Conservation (phyloP, 306 rosid species). For the Malus orientalis region DNA sequence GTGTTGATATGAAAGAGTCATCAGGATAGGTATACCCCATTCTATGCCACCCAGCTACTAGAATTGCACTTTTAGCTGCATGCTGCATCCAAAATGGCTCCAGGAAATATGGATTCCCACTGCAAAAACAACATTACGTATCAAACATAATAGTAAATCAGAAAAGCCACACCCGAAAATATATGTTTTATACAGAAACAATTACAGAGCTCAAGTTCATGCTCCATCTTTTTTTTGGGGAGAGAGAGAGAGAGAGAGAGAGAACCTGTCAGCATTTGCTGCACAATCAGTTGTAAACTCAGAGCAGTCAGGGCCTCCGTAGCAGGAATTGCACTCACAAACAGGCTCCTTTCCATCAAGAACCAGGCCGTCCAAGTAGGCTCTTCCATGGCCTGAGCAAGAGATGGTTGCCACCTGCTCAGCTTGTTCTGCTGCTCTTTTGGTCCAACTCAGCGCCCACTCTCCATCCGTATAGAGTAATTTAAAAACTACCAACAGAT, state of each 20-base stretch:
- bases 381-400: constrained; percentile 57
- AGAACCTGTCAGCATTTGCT: constrained; percentile 31
- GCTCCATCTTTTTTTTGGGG: neutral
- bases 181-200: neutral
- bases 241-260: neutral
- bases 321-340: constrained; percentile 53
- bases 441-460: constrained; percentile 34
- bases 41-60: constrained; percentile 49
- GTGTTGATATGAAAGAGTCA: constrained; percentile 19
- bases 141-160: neutral
- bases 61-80: constrained; percentile 27
- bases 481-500: constrained; percentile 1
- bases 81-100: constrained; percentile 43
- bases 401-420: constrained; percentile 35
- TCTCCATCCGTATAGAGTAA: neutral
- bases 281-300: constrained; percentile 14
- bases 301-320: constrained; percentile 34
- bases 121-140: neutral
- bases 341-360: constrained; percentile 22
- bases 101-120: constrained; percentile 45
- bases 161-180: neutral
- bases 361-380: constrained; percentile 42
- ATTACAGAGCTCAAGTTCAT: neutral
- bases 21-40: constrained; percentile 29
- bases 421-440: constrained; percentile 35